These are phyloP conservation scores for Neobulgaria alba DNA, from an alignment of 2,329 filamentous ascomycete genomes.

Conservation along the genomic window DNA sequence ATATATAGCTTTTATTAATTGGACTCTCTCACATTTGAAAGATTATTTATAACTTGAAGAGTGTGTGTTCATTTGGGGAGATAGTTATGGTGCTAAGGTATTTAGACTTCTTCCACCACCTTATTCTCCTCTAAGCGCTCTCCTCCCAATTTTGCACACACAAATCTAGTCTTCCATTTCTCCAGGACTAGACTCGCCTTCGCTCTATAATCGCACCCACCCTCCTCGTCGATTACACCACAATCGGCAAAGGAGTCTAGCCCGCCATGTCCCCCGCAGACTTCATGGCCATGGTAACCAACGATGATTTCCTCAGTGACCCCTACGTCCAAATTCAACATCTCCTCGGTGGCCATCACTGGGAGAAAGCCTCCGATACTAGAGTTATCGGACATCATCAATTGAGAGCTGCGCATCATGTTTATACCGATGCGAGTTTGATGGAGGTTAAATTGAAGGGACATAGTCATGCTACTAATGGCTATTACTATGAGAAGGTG, in stretches of 20 bases:
- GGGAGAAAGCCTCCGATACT: conserved; percentile 48
- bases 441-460: conserved; percentile 19
- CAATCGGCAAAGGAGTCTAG: conserved; percentile 52
- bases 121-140: too few species aligned
- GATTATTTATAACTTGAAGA: too few species aligned
- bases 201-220: conserved; percentile 20
- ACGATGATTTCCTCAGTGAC: conserved; percentile 49
- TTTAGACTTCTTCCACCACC: background rate
- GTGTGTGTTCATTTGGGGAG: conserved; percentile 60
- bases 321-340: conserved; percentile 56
- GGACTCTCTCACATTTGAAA: too few species aligned
- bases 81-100: conserved; percentile 54
- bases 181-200: conserved; percentile 22
- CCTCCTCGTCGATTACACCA: conserved; percentile 51
- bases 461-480: conserved; percentile 22
- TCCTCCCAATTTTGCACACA: too few species aligned
- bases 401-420: conserved; percentile 19
- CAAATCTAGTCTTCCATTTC: background rate
- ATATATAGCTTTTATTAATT: too few species aligned
- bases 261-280: conserved; percentile 52
- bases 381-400: conserved; percentile 43
- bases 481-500: conserved; percentile 22
- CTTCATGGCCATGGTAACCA: conserved; percentile 52
- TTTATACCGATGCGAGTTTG: conserved; percentile 13
- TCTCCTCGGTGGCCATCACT: conserved; percentile 51